A percentile compares a stretch with the other conserved stretches of the same genome.
These are phyloP conservation scores for Chalciporus sphaerocephalus DNA, from an alignment of 768 basidiomycete genomes.

Conservation along the genomic window DNA sequence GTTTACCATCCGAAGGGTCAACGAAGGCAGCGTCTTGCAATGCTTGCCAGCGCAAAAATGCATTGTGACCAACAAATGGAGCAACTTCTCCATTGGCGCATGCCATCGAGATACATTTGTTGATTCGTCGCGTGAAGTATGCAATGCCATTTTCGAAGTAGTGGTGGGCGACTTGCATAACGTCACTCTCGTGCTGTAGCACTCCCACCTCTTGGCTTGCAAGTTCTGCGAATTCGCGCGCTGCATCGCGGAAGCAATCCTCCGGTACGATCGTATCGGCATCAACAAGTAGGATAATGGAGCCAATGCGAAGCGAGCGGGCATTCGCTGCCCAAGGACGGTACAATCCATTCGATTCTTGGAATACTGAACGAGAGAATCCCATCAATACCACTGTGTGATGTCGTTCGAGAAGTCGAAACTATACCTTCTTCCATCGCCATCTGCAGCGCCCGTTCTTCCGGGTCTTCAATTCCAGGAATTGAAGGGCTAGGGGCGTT, in stretches of 20 bases:
- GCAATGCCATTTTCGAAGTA: slow-evolving; percentile 91
- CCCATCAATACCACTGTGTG: slow-evolving; percentile 36
- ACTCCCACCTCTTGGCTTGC: slow-evolving; percentile 63
- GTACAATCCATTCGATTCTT: slow-evolving; percentile 54
- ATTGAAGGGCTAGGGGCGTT: slow-evolving; percentile 10
- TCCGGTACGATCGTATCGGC: slow-evolving; percentile 87
- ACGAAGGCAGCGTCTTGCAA: slow-evolving; percentile 80
- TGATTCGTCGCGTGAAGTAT: slow-evolving; percentile 84
- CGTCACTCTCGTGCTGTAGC: slow-evolving; percentile 88
- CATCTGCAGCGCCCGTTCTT: slow-evolving; percentile 46
- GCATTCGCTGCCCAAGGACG: slow-evolving; percentile 76
- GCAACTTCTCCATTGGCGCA: slow-evolving; percentile 74
- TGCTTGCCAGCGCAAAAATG: slow-evolving; percentile 86
- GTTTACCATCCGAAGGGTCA: slow-evolving; percentile 48
- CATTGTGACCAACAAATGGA: slow-evolving; percentile 84
- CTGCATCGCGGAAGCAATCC: slow-evolving; percentile 89
- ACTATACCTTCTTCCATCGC: slow-evolving; percentile 50
- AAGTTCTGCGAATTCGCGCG: slow-evolving; percentile 76
- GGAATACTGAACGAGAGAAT: slow-evolving; percentile 39
- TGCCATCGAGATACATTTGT: slow-evolving; percentile 75
- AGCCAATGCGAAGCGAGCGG: slow-evolving; percentile 68
- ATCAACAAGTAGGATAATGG: slow-evolving; percentile 78
- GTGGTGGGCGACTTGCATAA: slow-evolving; percentile 86
- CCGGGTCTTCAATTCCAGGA: slow-evolving; percentile 35
- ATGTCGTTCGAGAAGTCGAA: slow-evolving; percentile 28